Percentiles rank a stretch among this genome's conserved stretches.
These are phyloP conservation scores for Sclerotinia minor DNA, from an alignment of 2,329 filamentous ascomycete species.

Conservation along the genomic window DNA sequence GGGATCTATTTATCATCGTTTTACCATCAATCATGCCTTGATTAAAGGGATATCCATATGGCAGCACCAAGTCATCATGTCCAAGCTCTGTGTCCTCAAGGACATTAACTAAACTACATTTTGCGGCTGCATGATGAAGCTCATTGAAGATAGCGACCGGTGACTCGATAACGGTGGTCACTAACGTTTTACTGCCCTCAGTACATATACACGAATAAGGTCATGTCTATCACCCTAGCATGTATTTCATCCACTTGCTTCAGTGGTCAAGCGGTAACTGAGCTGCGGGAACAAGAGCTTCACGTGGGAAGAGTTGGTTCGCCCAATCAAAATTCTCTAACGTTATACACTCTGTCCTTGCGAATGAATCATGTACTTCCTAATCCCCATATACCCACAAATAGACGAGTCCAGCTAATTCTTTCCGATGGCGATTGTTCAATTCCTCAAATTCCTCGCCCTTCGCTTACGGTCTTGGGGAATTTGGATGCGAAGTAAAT, in stretches of 20 bases:
- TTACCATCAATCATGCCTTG: background rate
- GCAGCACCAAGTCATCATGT: too few relatives aligned
- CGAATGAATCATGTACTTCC: conserved; percentile 5
- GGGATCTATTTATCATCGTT: background rate
- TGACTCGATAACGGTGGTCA: background rate
- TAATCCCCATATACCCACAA: background rate
- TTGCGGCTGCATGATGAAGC: background rate
- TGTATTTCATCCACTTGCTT: conserved; percentile 6
- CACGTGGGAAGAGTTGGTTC: background rate
- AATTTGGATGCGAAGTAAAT: background rate
- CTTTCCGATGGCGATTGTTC: too few relatives aligned
- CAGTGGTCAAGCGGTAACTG: background rate
- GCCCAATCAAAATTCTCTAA: conserved; percentile 10
- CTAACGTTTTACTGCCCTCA: background rate
- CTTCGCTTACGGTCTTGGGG: background rate
- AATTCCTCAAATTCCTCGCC: background rate
- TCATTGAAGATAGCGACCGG: background rate
- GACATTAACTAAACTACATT: background rate
- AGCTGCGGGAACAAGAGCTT: background rate
- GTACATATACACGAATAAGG: background rate
- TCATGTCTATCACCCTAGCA: background rate
- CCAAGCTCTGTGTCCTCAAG: background rate
- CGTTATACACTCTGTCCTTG: conserved; percentile 1
- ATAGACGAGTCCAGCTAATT: background rate
- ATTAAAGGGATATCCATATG: background rate